Percentiles rank a stretch among this genome's conserved stretches.
These are phyloP conservation scores for Sclerotinia glacialis DNA, from an alignment of 2,329 filamentous ascomycete genomes.

Conservation along the genomic window DNA sequence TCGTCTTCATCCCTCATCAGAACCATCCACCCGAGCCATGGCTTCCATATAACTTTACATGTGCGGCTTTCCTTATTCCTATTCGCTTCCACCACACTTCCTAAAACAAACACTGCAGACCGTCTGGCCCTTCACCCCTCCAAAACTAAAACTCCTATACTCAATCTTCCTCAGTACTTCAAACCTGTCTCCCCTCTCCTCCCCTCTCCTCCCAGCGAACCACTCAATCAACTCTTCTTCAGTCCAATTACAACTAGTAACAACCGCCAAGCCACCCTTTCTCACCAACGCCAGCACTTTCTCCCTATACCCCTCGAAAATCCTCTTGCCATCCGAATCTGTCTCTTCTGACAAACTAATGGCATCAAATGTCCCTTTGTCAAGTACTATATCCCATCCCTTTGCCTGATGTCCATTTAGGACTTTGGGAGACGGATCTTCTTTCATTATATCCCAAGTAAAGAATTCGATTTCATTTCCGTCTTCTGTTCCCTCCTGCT, in stretches of 20 bases:
- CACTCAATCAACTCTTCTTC: conserved; percentile 78
- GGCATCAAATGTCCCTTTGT: conserved; percentile 98
- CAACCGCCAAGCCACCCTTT: conserved; percentile 68
- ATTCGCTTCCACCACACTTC: conserved; percentile 38
- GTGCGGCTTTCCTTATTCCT: not conserved
- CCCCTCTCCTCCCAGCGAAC: conserved; percentile 60
- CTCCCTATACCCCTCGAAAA: conserved; percentile 72
- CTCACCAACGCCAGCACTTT: conserved; percentile 68
- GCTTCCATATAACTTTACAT: not conserved
- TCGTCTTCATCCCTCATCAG: no score
- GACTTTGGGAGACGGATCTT: conserved; percentile 40
- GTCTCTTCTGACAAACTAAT: conserved; percentile 69
- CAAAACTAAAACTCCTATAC: conserved; percentile 87
- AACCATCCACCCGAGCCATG: not conserved
- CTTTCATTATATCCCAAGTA: conserved; percentile 50
- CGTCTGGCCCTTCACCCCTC: conserved; percentile 81
- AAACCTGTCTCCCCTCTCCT: conserved; percentile 28
- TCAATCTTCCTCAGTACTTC: conserved; percentile 65
- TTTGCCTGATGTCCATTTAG: conserved; percentile 25
- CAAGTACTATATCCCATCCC: conserved; percentile 88
- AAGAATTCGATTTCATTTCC: conserved; percentile 45
- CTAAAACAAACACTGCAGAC: conserved; percentile 84
- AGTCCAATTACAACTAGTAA: conserved; percentile 99
- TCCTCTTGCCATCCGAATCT: conserved; percentile 53
- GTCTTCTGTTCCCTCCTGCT: conserved; percentile 27